Evolutionary conservation across 306 rosid genomes (phyloP), one percentile per base, ranked within the genome.

Genomic region (Corylus americana): DNA sequence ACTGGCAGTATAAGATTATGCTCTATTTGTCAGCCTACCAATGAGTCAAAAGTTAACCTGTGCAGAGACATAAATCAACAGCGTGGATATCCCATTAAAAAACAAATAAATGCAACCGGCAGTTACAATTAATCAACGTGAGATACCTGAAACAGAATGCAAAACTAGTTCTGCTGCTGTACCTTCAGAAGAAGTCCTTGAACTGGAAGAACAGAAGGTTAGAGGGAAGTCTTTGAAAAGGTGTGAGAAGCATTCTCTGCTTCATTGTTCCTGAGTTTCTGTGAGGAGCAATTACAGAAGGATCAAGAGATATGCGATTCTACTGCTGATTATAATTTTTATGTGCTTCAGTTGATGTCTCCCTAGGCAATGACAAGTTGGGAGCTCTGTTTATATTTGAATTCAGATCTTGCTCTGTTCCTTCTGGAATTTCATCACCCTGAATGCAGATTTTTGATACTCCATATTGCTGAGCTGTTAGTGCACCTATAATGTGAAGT

Each of bases 231-330:
- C 44, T 79, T 57, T 1, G 55, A 71, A 45, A 79, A 73, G 8
- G 68, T 71, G 37, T 76, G 63, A 5, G 69, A 71, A 25, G 48
- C 57, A 39, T 50, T 76, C 47, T 48, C 88, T 39, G 47, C 81
- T 22, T 47, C 73, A 42, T 71, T 71, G 74, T 62, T 71, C 67
- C 18, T 74, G 7, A 62, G 31, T 57, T 72, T 87, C 48, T 29
- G 81, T 45, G 90, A 91, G 83, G 91, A 88, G 39, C 49, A 75
- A 55, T 87, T 83, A 59, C 74, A 76, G 29, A 91, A 91, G 68
- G 92, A 74, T 74, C 11, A 83, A 20, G 94, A 57, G 70, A 90
- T 18, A 78, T 88, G 91, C 76, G 91, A 81, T 39, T 89, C 86
- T 75, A 54, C 84, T 11, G 79, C 81, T 20, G 84, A 77, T 73